Conservation (phyloP, 2,329 filamentous ascomycete species). For the Cladophialophora immunda region DNA sequence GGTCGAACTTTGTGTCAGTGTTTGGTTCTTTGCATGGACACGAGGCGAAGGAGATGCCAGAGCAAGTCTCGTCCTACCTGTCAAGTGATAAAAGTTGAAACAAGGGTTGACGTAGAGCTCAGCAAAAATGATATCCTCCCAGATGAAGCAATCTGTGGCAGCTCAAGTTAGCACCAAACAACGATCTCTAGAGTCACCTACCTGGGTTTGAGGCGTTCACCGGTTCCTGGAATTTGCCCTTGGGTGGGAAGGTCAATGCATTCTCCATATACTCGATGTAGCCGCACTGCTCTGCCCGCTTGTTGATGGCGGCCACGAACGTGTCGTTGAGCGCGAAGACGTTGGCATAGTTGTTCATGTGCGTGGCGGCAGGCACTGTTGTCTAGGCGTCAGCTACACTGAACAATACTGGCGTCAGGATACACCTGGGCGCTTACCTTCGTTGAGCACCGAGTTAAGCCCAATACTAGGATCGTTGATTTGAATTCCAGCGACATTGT, state of each 20-base stretch:
- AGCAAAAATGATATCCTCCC: constrained; percentile 63
- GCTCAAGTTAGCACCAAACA: not conserved
- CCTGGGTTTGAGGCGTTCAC: constrained; percentile 42
- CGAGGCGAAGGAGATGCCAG: not conserved
- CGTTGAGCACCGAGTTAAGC: constrained; percentile 47
- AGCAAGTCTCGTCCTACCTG: not conserved
- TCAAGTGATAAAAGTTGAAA: constrained; percentile 75
- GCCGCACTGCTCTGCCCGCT: constrained; percentile 54
- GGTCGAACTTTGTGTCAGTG: not conserved
- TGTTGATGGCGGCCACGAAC: constrained; percentile 48
- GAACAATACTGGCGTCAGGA: not conserved
- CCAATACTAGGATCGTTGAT: constrained; percentile 60
- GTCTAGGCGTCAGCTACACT: constrained; percentile 3
- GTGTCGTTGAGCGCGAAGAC: constrained; percentile 37
- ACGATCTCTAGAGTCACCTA: not conserved
- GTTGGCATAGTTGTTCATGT: constrained; percentile 49
- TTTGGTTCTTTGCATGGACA: not conserved
- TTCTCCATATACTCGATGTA: constrained; percentile 57
- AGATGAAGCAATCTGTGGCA: constrained; percentile 64
- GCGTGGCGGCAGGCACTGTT: constrained; percentile 49
- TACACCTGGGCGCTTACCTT: constrained; percentile 23
- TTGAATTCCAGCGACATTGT: constrained; percentile 60
- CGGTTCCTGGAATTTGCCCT: constrained; percentile 33
- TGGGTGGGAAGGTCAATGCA: constrained; percentile 71
- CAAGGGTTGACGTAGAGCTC: constrained; percentile 73